phyloP scores from a whole-genome alignment of 2,329 filamentous ascomycete species.

The Phialophora macrospora region DNA sequence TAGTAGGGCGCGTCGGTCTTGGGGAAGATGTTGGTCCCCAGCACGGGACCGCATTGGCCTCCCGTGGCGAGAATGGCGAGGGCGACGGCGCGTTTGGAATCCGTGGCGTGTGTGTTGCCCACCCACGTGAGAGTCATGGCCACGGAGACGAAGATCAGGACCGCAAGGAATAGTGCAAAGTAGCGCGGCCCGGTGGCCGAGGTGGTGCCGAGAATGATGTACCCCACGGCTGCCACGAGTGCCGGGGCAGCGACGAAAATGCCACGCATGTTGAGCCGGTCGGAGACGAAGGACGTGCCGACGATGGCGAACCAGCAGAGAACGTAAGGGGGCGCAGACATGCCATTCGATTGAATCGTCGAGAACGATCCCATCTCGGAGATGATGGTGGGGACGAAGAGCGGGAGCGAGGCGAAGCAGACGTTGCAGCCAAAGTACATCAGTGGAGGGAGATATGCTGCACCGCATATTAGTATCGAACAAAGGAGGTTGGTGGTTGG shows the following conservation, averaged over 20 bases:
- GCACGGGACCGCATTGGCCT: conserved; percentile 77
- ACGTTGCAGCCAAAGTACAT: conserved; percentile 69
- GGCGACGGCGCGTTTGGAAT: conserved; percentile 33
- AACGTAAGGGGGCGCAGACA: conserved; percentile 74
- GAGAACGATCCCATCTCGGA: conserved; percentile 68
- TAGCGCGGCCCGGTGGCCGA: conserved; percentile 57
- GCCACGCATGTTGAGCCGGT: conserved; percentile 67
- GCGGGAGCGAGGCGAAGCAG: conserved; percentile 68
- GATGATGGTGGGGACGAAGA: conserved; percentile 68
- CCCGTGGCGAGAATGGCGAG: conserved; percentile 72
- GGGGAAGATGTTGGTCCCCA: conserved; percentile 63
- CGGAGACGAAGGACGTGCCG: conserved; percentile 65
- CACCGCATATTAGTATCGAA: not conserved
- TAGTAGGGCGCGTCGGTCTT: conserved; percentile 45
- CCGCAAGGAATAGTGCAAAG: conserved; percentile 60
- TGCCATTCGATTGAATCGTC: conserved; percentile 69
- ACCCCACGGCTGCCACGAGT: conserved; percentile 64
- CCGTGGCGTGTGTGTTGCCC: conserved; percentile 47
- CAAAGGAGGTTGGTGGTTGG: not conserved
- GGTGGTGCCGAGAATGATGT: conserved; percentile 66
- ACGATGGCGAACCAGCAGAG: conserved; percentile 70
- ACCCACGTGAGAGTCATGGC: conserved; percentile 74
- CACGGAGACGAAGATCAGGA: conserved; percentile 70
- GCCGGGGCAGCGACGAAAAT: conserved; percentile 63
- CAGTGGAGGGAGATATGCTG: conserved; percentile 50